Conservation (phyloP, 1,284 basidiomycete genomes). For the Stygiomarasmius scandens region DNA sequence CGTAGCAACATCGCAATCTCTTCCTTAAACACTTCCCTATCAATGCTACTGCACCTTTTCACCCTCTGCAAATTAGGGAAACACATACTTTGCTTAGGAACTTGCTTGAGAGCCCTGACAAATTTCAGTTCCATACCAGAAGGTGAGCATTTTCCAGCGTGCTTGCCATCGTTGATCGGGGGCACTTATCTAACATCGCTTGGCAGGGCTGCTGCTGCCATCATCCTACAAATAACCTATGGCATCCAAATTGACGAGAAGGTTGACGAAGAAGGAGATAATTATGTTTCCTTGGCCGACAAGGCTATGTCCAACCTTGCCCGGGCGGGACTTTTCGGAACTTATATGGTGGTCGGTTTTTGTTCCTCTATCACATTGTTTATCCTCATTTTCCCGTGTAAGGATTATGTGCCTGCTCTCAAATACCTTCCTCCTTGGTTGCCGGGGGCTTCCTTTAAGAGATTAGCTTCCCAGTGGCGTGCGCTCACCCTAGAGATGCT, state of each 20-base stretch:
- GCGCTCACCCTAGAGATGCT: slow-evolving; percentile 39
- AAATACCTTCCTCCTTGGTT: slow-evolving; percentile 42
- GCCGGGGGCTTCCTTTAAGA: slow-evolving; percentile 40
- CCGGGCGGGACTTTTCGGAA: slow-evolving; percentile 44
- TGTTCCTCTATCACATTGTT: neutral
- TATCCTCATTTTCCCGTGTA: slow-evolving; percentile 1
- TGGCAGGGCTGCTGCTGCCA: slow-evolving; percentile 37
- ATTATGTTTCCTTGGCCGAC: slow-evolving; percentile 47
- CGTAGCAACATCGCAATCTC: slow-evolving; percentile 41
- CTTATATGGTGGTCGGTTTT: slow-evolving; percentile 40
- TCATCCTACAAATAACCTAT: slow-evolving; percentile 43
- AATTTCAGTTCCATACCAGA: slow-evolving; percentile 38
- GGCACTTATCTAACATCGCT: neutral
- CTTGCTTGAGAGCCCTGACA: slow-evolving; percentile 36
- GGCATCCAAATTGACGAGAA: slow-evolving; percentile 36
- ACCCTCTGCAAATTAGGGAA: slow-evolving; percentile 40
- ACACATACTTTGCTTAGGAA: slow-evolving; percentile 38
- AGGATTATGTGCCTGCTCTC: slow-evolving; percentile 40
- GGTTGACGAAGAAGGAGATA: slow-evolving; percentile 39
- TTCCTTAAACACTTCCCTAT: slow-evolving; percentile 48
- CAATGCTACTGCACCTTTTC: slow-evolving; percentile 31
- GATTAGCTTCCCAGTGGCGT: slow-evolving; percentile 42
- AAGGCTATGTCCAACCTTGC: slow-evolving; percentile 35
- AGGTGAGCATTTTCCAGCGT: too few relatives aligned
- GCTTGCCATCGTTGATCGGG: too few relatives aligned